Conservation (phyloP, 345 rosid genomes). For the Clarkia xantiana region DNA sequence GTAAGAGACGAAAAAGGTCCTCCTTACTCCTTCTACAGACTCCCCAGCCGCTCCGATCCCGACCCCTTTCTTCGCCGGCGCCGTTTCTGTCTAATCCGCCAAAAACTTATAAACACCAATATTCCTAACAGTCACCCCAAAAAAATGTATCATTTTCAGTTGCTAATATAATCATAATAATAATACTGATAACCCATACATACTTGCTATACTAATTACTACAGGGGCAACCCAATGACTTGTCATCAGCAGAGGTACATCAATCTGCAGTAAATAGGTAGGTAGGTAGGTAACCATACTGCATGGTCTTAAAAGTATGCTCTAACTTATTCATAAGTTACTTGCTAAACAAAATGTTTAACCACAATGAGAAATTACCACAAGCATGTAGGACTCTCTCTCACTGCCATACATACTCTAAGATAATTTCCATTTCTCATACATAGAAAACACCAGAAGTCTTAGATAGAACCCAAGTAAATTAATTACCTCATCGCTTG, state of each 20-base stretch:
- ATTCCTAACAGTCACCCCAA: constrained; percentile 30
- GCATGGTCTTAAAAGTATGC: too few species aligned
- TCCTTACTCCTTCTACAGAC: constrained; percentile 15
- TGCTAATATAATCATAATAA: not conserved
- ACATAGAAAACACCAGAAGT: not conserved
- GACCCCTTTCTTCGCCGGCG: constrained; percentile 60
- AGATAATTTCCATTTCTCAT: not conserved
- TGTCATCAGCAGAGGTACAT: constrained; percentile 48
- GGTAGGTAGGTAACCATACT: too few species aligned
- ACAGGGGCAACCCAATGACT: constrained; percentile 77
- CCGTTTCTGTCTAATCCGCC: constrained; percentile 67
- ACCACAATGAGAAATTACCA: too few species aligned
- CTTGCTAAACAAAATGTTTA: too few species aligned
- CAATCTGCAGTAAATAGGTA: constrained; percentile 54
- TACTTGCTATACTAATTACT: constrained; percentile 50
- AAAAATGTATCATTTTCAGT: not conserved
- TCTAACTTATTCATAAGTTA: too few species aligned
- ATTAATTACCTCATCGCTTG: constrained; percentile 60
- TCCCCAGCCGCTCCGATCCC: constrained; percentile 34
- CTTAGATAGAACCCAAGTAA: not conserved
- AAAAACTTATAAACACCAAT: constrained; percentile 48
- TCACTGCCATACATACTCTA: too few species aligned
- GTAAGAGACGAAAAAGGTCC: constrained; percentile 1
- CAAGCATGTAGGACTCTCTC: too few species aligned
- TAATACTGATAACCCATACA: constrained; percentile 1